A percentile compares a stretch with the other conserved stretches of the same genome.
These are phyloP conservation scores for Fusarium mundagurra DNA, from an alignment of 2,329 filamentous ascomycete species.

Conservation along the genomic window DNA sequence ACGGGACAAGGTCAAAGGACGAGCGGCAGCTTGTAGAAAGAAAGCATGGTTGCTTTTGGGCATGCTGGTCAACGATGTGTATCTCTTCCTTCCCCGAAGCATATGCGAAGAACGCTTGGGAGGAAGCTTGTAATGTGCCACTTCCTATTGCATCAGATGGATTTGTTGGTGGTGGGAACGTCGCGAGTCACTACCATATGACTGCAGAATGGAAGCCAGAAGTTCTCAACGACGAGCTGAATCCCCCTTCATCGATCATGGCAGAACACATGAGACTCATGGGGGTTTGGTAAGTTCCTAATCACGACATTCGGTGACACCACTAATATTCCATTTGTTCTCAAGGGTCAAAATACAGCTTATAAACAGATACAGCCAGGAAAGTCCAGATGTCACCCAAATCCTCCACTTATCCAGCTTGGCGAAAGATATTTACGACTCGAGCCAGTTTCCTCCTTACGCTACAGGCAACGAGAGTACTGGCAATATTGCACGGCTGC, in stretches of 20 bases:
- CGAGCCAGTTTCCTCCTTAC: neutral
- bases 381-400: neutral
- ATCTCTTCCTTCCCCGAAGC: neutral
- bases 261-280: neutral
- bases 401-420: neutral
- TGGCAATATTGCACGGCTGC: neutral
- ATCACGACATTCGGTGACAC: accelerated
- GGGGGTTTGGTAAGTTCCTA: neutral
- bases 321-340: neutral
- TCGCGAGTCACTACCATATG: neutral
- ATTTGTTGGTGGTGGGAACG: neutral
- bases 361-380: neutral
- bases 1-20: accelerated
- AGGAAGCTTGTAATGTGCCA: neutral
- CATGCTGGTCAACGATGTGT: neutral
- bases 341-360: neutral
- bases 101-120: neutral
- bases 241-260: neutral
- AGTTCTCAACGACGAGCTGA: accelerated
- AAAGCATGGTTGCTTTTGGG: neutral
- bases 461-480: neutral
- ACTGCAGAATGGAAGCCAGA: neutral
- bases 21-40: neutral
- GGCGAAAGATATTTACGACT: neutral
- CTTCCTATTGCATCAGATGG: neutral